Base-by-base conservation (phyloP, 371 early-diverging fungal genomes). In the Mortierella sp. region DNA sequence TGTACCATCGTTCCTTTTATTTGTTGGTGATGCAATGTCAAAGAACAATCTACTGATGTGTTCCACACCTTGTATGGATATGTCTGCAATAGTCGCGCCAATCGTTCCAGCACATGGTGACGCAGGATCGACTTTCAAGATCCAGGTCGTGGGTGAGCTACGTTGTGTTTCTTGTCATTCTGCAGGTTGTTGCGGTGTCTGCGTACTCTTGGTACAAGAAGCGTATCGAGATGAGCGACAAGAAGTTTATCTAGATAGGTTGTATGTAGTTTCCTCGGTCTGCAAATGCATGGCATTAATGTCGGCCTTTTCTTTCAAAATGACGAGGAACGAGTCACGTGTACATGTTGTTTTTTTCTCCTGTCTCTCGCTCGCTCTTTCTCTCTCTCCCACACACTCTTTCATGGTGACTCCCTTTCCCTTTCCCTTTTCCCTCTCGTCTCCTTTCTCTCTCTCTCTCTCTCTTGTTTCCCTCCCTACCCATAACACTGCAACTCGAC, bases 201-300 rank as follows among this genome's bases (percentile, higher is more conserved):
- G 76, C 58, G 5, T 84, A 80, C 45, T 57, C 74, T 52, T 84
- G 84, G 84, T 84, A 84, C 78, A 84, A 76, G 81, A 84, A 80
- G 78, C 80, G 81, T 1, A n/a, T 84, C 9, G 80, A 84, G 60
- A 73, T 71, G 76, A 80, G 52, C 70, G 81, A 84, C 55, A 84
- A 84, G 75, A 84, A 84, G 81, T 84, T 84, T 55, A 75, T 84
- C 31, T 84, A 79, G 72, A 65, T 14, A 55, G 21, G 21, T 3
- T 58, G n/a, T 28, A 9, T 28, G 21, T 38, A 31, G 65, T 38
- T n/a, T n/a, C n/a, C n/a, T n/a, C n/a, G n/a, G n/a, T n/a, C n/a
- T n/a, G n/a, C n/a, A n/a, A n/a, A n/a, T n/a, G n/a, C n/a, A n/a
- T n/a, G n/a, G n/a, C n/a, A n/a, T n/a, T n/a, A n/a, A n/a, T n/a